Evolutionary conservation across 139 green algal genomes (phyloP).

Genomic region (Chlamydomonas sp.): DNA sequence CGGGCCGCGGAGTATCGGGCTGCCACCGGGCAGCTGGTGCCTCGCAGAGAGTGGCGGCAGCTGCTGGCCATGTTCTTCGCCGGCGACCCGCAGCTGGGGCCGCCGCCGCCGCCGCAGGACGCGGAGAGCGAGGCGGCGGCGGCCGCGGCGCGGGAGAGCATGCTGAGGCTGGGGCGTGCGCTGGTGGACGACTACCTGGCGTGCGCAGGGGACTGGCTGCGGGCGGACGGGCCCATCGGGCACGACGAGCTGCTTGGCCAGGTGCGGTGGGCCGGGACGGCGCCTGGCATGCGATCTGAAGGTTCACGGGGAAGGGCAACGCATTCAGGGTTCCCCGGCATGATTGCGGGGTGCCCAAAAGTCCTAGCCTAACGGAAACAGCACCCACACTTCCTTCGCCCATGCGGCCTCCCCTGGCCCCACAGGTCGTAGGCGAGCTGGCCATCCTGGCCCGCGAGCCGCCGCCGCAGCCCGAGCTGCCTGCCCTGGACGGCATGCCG

Average conservation of each 20-base stretch:
- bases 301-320: too few relatives aligned
- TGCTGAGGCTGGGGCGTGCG: conserved; percentile 14
- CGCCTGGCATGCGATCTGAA: background rate
- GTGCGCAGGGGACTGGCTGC: conserved; percentile 51
- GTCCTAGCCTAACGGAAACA: too few relatives aligned
- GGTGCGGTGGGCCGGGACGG: background rate
- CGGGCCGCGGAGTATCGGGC: conserved; percentile 60
- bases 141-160: background rate
- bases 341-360: too few relatives aligned
- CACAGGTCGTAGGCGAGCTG: conserved; percentile 44
- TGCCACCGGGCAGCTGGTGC: conserved; percentile 59
- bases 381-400: too few relatives aligned
- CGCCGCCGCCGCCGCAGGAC: conserved; percentile 9
- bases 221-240: conserved; percentile 39
- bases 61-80: conserved; percentile 73
- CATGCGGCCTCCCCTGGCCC: background rate
- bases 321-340: too few relatives aligned
- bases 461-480: conserved; percentile 37
- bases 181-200: conserved; percentile 59
- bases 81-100: conserved; percentile 53
- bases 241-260: conserved; percentile 47
- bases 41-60: conserved; percentile 63
- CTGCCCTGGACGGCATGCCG: conserved; percentile 47
- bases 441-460: conserved; percentile 14
- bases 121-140: conserved; percentile 1